A percentile compares a stretch with the other conserved stretches of the same genome.
These are phyloP conservation scores for Pulveroboletus sp. DNA, from an alignment of 768 basidiomycete species.

Conservation along the genomic window DNA sequence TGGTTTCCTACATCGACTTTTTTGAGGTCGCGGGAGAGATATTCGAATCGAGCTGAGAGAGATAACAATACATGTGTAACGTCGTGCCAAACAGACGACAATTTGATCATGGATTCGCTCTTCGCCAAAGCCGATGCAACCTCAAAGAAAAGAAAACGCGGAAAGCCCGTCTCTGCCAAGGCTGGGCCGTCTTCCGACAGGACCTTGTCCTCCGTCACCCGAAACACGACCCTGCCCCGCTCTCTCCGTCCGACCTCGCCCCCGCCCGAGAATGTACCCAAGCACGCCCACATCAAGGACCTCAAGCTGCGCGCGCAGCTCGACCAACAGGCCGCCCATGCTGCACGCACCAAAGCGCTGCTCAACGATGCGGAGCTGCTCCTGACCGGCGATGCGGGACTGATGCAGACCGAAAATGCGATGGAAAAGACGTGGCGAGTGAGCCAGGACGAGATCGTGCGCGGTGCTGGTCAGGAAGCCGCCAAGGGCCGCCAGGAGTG, in stretches of 20 bases:
- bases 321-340: slow-evolving; percentile 54
- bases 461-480: slow-evolving; percentile 68
- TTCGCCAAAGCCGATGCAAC: slow-evolving; percentile 65
- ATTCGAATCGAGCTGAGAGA: too few species aligned
- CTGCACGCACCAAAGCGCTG: slow-evolving; percentile 58
- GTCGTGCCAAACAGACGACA: slow-evolving; percentile 11
- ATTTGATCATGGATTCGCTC: slow-evolving; percentile 67
- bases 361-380: slow-evolving; percentile 70
- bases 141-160: slow-evolving; percentile 41
- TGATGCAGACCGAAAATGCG: slow-evolving; percentile 69
- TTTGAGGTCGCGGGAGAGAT: too few species aligned
- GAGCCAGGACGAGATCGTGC: slow-evolving; percentile 70
- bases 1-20: too few species aligned
- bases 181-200: slow-evolving; percentile 36
- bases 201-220: slow-evolving; percentile 55
- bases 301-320: slow-evolving; percentile 73
- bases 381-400: slow-evolving; percentile 64
- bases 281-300: slow-evolving; percentile 62
- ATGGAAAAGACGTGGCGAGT: slow-evolving; percentile 91
- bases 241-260: slow-evolving; percentile 57
- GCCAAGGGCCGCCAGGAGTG: slow-evolving; percentile 72
- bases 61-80: too few species aligned
- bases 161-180: slow-evolving; percentile 10
- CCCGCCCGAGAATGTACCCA: slow-evolving; percentile 43
- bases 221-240: slow-evolving; percentile 59